Conservation (phyloP, 2,329 filamentous ascomycete genomes). For the Fusarium odoratissimum region DNA sequence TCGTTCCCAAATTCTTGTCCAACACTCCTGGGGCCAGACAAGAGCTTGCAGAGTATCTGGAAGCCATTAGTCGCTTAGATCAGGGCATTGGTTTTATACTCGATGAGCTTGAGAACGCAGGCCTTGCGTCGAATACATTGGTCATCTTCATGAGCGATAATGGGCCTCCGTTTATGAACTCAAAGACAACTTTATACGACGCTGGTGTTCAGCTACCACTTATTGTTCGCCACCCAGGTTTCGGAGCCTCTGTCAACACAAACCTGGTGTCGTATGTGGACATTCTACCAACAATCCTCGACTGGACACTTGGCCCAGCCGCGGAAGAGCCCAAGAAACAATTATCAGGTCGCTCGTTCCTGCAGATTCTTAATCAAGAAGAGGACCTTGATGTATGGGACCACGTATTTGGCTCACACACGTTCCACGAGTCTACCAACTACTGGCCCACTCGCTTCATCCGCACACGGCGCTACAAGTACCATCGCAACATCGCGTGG, state of each 20-base stretch:
- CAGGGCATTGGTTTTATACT: conserved; percentile 56
- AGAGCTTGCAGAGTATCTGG: conserved; percentile 58
- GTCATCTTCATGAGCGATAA: conserved; percentile 62
- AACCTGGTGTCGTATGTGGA: conserved; percentile 61
- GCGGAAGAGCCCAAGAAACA: neutral
- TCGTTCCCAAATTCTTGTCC: conserved; percentile 55
- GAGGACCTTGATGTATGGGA: conserved; percentile 34
- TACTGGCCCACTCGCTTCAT: conserved; percentile 63
- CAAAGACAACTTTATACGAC: conserved; percentile 63
- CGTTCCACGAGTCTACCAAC: conserved; percentile 64
- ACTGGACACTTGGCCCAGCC: conserved; percentile 47
- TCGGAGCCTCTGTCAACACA: conserved; percentile 49
- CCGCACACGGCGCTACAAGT: conserved; percentile 57
- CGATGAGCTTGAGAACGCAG: conserved; percentile 47
- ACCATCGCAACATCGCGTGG: conserved; percentile 61
- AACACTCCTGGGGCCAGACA: conserved; percentile 54
- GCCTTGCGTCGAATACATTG: conserved; percentile 52
- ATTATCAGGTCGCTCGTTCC: neutral
- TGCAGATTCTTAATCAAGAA: accelerated
- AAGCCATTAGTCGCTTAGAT: conserved; percentile 56
- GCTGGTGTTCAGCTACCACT: conserved; percentile 58
- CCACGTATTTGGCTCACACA: conserved; percentile 63
- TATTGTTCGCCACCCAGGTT: conserved; percentile 52
- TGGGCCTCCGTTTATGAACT: conserved; percentile 62
- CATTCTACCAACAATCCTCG: conserved; percentile 58